Conservation (phyloP, 768 basidiomycete species). For the Suillus discolor region DNA sequence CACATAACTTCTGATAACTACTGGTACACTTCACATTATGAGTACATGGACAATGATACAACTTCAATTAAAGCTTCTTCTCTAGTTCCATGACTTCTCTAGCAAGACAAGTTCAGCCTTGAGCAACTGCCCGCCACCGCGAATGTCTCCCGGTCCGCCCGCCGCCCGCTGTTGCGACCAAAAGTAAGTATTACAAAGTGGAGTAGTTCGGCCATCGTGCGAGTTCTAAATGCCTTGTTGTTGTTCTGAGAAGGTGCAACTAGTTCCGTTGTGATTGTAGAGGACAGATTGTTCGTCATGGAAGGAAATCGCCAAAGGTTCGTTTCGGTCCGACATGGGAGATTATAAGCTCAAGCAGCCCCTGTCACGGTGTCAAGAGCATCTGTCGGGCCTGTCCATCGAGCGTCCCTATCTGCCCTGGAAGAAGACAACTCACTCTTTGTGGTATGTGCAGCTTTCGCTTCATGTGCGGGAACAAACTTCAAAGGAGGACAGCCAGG, state of each 20-base stretch:
- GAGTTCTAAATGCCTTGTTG: not conserved
- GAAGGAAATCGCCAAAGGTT: not conserved
- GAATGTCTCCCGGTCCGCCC: no score
- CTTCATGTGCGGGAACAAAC: constrained; percentile 29
- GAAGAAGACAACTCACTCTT: constrained; percentile 20
- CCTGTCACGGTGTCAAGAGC: not conserved
- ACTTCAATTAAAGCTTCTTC: constrained; percentile 1
- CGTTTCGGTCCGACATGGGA: not conserved
- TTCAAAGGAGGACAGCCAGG: constrained; percentile 19
- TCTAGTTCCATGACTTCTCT: constrained; percentile 10
- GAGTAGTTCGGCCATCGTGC: not conserved
- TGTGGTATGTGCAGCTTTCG: constrained; percentile 27
- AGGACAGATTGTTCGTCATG: not conserved
- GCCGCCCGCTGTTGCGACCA: not conserved
- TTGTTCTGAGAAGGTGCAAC: no score
- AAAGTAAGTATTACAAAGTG: not conserved
- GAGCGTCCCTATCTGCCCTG: not conserved
- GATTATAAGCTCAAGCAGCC: not conserved
- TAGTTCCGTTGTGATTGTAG: not conserved
- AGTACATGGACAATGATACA: not conserved
- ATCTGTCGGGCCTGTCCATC: not conserved
- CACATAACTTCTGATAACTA: not conserved
- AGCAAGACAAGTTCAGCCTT: constrained; percentile 13
- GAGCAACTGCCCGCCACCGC: no score
- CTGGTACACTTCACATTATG: not conserved